phyloP scores from a whole-genome alignment of 805 yeast genomes.

The Metschnikowia hibisci region DNA sequence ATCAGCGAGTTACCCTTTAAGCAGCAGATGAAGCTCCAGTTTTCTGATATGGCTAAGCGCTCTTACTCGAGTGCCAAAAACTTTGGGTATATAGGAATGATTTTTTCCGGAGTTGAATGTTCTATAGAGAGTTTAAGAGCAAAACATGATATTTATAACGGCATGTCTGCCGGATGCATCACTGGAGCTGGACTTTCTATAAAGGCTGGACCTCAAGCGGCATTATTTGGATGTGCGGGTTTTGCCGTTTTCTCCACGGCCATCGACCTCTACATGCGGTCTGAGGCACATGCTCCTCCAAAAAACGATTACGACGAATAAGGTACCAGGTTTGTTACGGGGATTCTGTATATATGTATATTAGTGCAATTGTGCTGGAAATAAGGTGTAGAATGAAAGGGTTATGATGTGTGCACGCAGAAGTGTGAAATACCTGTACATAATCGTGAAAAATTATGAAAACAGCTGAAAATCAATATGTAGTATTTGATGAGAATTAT shows the following conservation, averaged over 20 bases:
- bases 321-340: neutral
- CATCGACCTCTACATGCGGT: slow-evolving; percentile 25
- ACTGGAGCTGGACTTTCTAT: slow-evolving; percentile 96
- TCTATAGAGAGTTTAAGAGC: slow-evolving; percentile 19
- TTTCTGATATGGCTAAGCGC: slow-evolving; percentile 86
- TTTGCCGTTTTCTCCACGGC: slow-evolving; percentile 95
- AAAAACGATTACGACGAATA: slow-evolving; percentile 73
- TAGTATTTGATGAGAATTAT: no score
- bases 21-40: slow-evolving; percentile 89
- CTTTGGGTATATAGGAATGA: slow-evolving; percentile 41
- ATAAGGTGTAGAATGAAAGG: no score
- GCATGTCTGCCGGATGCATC: slow-evolving; percentile 88
- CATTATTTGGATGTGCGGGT: slow-evolving; percentile 90
- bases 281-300: slow-evolving; percentile 56
- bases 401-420: no score
- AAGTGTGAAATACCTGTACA: no score
- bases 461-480: no score
- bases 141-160: slow-evolving; percentile 87
- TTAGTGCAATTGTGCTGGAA: neutral
- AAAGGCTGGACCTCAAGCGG: slow-evolving; percentile 92
- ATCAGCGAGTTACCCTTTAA: slow-evolving; percentile 83
- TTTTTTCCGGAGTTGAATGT: slow-evolving; percentile 21
- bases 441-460: no score
- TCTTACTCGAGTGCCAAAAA: slow-evolving; percentile 88
- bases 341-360: slow-evolving; percentile 8